Evolutionary conservation across 2,329 filamentous ascomycete genomes (phyloP).

Genomic region (Diatrype stigma): DNA sequence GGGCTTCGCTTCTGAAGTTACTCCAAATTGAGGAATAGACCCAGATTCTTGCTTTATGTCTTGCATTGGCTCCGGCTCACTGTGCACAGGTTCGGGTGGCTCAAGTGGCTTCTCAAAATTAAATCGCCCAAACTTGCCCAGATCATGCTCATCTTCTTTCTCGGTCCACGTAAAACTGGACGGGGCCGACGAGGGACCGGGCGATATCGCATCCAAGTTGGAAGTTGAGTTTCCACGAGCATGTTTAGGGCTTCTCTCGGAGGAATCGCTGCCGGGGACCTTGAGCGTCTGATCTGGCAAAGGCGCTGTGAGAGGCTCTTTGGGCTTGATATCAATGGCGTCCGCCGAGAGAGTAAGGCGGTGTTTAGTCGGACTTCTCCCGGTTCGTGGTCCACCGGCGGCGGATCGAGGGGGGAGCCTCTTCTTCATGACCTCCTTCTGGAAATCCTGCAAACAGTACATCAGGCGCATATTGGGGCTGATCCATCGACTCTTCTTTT

Average conservation of each 20-base stretch:
- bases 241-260: conserved; percentile 41
- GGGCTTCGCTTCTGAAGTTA: background rate
- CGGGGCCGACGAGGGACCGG: conserved; percentile 64
- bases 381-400: conserved; percentile 41
- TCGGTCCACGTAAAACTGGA: conserved; percentile 58
- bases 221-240: conserved; percentile 52
- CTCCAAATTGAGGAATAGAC: background rate
- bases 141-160: conserved; percentile 40
- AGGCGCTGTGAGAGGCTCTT: conserved; percentile 58
- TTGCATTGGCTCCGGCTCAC: conserved; percentile 21
- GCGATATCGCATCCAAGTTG: conserved; percentile 46
- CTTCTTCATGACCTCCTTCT: conserved; percentile 56
- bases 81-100: conserved; percentile 23
- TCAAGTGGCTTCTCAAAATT: conserved; percentile 31
- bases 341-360: conserved; percentile 57
- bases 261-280: conserved; percentile 35
- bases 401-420: conserved; percentile 41
- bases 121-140: conserved; percentile 36
- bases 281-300: conserved; percentile 50
- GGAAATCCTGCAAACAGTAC: conserved; percentile 83
- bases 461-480: conserved; percentile 90
- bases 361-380: conserved; percentile 57
- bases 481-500: conserved; percentile 80
- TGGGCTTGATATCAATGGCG: conserved; percentile 47
- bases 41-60: conserved; percentile 14